Evolutionary conservation across 805 yeast genomes (phyloP).

Genomic region (Middelhovenomyces tepae): DNA sequence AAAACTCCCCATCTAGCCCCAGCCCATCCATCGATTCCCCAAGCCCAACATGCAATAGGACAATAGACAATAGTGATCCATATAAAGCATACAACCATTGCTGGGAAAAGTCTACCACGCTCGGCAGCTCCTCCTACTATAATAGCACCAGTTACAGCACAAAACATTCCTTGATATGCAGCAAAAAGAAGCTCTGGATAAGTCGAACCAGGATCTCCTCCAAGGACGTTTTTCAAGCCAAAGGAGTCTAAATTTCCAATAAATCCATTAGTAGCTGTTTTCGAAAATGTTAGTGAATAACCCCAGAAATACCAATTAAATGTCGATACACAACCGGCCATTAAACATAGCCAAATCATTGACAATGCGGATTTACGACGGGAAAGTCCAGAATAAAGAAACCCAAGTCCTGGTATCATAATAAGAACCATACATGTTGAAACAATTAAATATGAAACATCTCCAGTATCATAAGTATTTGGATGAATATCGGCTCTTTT

Average conservation of each 20-base stretch:
- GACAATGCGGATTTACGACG: conserved; percentile 84
- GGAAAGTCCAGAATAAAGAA: conserved; percentile 84
- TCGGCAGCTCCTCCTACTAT: conserved; percentile 90
- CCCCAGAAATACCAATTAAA: conserved; percentile 99
- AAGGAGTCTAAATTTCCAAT: conserved; percentile 81
- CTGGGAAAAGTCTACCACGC: conserved; percentile 82
- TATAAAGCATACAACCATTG: conserved; percentile 67
- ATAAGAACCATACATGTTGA: conserved; percentile 54
- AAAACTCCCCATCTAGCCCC: conserved; percentile 73
- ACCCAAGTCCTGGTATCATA: conserved; percentile 94
- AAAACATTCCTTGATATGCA: conserved; percentile 81
- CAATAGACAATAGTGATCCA: conserved; percentile 92
- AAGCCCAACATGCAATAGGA: conserved; percentile 93
- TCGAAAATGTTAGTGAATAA: conserved; percentile 81
- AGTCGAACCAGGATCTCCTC: conserved; percentile 31
- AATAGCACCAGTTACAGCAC: conserved; percentile 87
- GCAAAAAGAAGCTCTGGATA: conserved; percentile 85
- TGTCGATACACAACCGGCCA: conserved; percentile 63
- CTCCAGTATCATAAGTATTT: conserved; percentile 36
- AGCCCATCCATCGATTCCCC: conserved; percentile 95
- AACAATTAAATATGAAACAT: conserved; percentile 28
- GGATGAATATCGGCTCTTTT: no score
- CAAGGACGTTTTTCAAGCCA: conserved; percentile 67
- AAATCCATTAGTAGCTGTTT: conserved; percentile 70
- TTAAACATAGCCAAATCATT: conserved; percentile 70